Conservation (phyloP, 2,329 filamentous ascomycete species). For the Diaporthe sp. region DNA sequence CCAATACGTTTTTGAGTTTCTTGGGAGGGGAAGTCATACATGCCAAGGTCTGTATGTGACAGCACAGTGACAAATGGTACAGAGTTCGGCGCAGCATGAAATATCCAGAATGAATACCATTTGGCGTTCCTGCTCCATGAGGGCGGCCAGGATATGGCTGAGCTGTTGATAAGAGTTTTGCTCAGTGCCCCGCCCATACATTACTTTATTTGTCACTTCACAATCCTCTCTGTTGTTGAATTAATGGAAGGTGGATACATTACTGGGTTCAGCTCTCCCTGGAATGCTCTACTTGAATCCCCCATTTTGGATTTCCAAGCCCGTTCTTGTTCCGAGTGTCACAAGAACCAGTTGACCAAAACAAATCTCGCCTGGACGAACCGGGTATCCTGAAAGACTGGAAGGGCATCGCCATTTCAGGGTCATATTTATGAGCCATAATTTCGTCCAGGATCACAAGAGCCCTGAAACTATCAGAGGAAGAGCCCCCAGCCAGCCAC, state of each 20-base stretch:
- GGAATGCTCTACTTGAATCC: not conserved
- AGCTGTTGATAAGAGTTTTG: not conserved
- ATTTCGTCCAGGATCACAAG: not conserved
- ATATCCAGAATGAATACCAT: not conserved
- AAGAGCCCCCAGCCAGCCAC: slow-evolving; percentile 12
- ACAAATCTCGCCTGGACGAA: too few species aligned
- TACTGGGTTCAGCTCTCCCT: too few species aligned
- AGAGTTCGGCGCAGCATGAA: not conserved
- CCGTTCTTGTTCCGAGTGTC: too few species aligned
- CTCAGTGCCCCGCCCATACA: not conserved
- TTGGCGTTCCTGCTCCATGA: not conserved
- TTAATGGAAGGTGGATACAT: not conserved
- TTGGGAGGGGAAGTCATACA: not conserved
- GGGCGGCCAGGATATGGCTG: not conserved
- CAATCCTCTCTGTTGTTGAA: not conserved
- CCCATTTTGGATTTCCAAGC: too few species aligned
- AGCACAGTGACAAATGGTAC: not conserved
- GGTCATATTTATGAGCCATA: not conserved
- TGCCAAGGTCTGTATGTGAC: not conserved
- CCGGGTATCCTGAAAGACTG: not conserved
- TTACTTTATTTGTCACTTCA: too few species aligned
- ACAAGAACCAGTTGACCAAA: not conserved
- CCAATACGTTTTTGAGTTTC: not conserved
- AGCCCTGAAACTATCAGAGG: not conserved
- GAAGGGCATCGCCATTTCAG: too few species aligned